Evolutionary conservation across 306 rosid species (phyloP).

Genomic region (Vigna mungo): DNA sequence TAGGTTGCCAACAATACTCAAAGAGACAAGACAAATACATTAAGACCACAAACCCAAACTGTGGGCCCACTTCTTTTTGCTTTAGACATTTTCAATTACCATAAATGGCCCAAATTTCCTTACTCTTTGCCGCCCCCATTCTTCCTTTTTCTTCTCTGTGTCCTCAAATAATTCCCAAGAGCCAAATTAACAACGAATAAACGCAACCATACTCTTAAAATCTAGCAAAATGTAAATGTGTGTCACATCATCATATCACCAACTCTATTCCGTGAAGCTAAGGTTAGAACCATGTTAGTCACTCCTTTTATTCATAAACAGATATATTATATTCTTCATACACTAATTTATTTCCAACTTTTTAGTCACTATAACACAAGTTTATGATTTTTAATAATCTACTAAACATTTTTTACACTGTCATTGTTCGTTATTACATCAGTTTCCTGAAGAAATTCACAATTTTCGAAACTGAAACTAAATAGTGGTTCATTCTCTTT

Average conservation of each 20-base stretch:
- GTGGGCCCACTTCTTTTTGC: constrained; percentile 55
- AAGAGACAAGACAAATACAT: constrained; percentile 40
- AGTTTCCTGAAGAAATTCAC: constrained; percentile 15
- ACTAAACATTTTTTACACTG: background rate
- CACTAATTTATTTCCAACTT: background rate
- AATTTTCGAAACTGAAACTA: constrained; percentile 15
- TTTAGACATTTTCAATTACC: constrained; percentile 54
- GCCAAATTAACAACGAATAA: too few relatives aligned
- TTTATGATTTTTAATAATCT: background rate
- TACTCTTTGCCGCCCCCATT: constrained; percentile 47
- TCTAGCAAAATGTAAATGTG: constrained; percentile 60
- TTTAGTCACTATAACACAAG: background rate
- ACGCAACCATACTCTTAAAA: constrained; percentile 5
- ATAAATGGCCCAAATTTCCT: constrained; percentile 50
- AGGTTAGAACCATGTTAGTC: constrained; percentile 14
- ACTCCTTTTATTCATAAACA: background rate
- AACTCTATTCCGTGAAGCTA: constrained; percentile 43
- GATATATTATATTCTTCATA: background rate
- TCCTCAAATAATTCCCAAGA: constrained; percentile 65
- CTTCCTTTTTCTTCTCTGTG: constrained; percentile 44
- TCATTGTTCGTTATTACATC: background rate
- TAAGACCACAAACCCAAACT: constrained; percentile 36
- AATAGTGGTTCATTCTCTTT: constrained; percentile 23
- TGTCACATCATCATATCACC: constrained; percentile 44
- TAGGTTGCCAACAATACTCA: constrained; percentile 57